phyloP scores from a whole-genome alignment of 441 rosid species.

The California macrophylla region DNA sequence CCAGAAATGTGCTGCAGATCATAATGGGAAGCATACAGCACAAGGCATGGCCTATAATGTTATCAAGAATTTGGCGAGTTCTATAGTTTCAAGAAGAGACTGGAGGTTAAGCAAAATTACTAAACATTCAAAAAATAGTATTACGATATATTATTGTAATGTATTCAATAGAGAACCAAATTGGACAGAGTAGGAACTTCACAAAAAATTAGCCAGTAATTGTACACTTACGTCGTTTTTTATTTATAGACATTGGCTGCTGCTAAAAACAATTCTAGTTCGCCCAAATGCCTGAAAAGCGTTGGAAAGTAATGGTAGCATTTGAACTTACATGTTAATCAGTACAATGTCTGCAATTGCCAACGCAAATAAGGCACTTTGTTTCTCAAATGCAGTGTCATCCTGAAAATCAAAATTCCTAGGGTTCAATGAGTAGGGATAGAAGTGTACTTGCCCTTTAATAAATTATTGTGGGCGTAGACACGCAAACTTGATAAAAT shows the following conservation, averaged over 20 bases:
- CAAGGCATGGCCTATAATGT: background rate
- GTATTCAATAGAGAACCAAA: background rate
- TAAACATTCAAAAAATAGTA: background rate
- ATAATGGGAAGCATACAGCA: background rate
- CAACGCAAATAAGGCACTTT: slow-evolving; percentile 76
- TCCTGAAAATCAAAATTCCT: slow-evolving; percentile 41
- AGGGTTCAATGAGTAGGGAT: background rate
- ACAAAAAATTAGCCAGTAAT: slow-evolving; percentile 2
- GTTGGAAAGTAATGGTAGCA: background rate
- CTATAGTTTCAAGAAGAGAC: background rate
- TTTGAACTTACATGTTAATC: slow-evolving; percentile 71
- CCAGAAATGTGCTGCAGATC: background rate
- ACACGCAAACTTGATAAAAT: background rate
- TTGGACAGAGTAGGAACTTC: background rate
- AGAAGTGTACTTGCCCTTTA: background rate
- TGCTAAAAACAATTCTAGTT: background rate
- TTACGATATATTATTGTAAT: background rate
- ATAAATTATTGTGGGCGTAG: background rate
- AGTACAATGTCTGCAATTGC: slow-evolving; percentile 83
- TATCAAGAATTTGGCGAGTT: background rate
- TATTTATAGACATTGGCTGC: background rate
- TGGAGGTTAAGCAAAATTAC: background rate
- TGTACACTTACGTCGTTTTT: background rate
- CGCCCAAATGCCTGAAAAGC: background rate
- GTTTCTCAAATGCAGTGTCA: slow-evolving; percentile 91